Conservation (phyloP, 768 basidiomycete genomes). For the Kwoniella sp. region DNA sequence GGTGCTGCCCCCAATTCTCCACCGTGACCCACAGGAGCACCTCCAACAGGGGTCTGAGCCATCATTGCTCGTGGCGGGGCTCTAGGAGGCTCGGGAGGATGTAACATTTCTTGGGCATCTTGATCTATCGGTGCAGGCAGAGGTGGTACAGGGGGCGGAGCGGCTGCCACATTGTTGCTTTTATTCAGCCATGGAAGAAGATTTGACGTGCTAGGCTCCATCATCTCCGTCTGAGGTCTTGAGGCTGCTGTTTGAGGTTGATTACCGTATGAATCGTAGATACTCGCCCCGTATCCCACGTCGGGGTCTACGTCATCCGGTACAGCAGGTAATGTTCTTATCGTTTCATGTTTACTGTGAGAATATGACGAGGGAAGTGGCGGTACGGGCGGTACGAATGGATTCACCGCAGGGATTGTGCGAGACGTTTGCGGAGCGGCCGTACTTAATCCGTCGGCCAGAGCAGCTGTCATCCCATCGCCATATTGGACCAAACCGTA, state of each 20-base stretch:
- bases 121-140: not conserved
- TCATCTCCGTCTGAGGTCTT: slow-evolving; percentile 10
- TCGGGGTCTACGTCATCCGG: slow-evolving; percentile 10
- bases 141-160: not conserved
- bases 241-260: not conserved
- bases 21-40: slow-evolving; percentile 5
- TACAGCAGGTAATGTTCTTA: slow-evolving; percentile 7
- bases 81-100: not conserved
- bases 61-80: slow-evolving; percentile 16
- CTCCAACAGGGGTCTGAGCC: slow-evolving; percentile 3
- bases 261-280: slow-evolving; percentile 5
- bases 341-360: slow-evolving; percentile 10
- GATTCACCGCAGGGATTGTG: not conserved
- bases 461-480: slow-evolving; percentile 12
- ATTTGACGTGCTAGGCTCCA: slow-evolving; percentile 22
- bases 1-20: slow-evolving; percentile 17
- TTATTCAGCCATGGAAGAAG: slow-evolving; percentile 25
- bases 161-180: not conserved
- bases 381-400: slow-evolving; percentile 21
- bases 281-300: not conserved
- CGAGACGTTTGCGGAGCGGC: not conserved
- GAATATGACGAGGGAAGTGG: not conserved
- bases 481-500: slow-evolving; percentile 1
- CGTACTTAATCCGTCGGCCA: slow-evolving; percentile 13
- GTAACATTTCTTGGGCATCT: not conserved